Percentiles rank a stretch among this genome's conserved stretches.
Evolutionary conservation across 225 moss, liverwort and hornwort species (phyloP).

Genomic region (Pleurozium schreberi): DNA sequence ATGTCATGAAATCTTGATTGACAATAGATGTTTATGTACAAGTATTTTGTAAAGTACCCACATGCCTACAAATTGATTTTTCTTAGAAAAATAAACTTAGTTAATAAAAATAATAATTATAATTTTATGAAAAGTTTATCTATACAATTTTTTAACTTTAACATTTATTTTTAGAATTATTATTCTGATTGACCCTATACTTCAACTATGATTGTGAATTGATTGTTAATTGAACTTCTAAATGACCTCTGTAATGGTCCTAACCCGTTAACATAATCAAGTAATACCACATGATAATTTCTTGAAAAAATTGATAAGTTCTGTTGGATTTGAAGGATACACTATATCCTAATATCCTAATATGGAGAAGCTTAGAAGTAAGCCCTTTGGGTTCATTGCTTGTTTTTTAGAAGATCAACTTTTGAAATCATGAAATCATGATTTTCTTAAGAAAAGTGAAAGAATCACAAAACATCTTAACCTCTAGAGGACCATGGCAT

Average conservation of each 20-base stretch:
- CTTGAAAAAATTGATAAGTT: neutral
- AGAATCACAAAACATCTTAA: neutral
- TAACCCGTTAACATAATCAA: neutral
- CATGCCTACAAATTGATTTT: too few relatives aligned
- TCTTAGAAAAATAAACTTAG: too few relatives aligned
- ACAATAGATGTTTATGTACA: too few relatives aligned
- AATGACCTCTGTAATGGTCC: neutral
- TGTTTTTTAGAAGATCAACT: rapidly evolving
- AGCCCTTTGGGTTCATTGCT: neutral
- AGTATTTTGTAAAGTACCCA: too few relatives aligned
- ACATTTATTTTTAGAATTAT: neutral
- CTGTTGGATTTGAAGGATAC: neutral
- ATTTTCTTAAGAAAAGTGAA: neutral
- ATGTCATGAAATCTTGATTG: too few relatives aligned
- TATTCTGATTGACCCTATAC: neutral
- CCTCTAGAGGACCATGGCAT: too few relatives aligned
- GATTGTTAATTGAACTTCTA: neutral
- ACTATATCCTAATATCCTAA: neutral
- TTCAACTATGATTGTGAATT: neutral
- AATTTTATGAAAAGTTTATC: too few relatives aligned
- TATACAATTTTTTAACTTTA: too few relatives aligned
- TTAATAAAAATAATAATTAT: too few relatives aligned
- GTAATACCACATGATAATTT: neutral
- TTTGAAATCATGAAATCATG: neutral
- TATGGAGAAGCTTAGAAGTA: neutral